Conservation (phyloP, 495 filamentous ascomycete genomes). For the Elaphomyces granulatus region DNA sequence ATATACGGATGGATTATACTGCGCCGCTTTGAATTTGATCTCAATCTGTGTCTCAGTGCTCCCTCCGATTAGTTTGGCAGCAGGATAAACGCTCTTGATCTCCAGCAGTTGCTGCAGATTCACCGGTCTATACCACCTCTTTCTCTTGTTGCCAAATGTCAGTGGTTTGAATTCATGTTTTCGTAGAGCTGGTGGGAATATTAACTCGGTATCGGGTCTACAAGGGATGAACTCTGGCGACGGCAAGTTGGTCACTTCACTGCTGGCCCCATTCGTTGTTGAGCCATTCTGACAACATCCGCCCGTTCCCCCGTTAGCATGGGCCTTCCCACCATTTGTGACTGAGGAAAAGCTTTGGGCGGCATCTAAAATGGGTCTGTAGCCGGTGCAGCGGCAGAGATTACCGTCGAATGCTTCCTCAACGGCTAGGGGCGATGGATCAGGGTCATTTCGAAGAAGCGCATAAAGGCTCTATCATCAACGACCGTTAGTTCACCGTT, state of each 20-base stretch:
- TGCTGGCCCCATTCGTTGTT: conserved; percentile 1
- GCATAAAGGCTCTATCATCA: conserved; percentile 13
- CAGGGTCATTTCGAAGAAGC: conserved; percentile 58
- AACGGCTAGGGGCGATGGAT: conserved; percentile 57
- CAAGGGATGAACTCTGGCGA: conserved; percentile 70
- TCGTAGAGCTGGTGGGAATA: conserved; percentile 73
- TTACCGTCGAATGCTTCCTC: conserved; percentile 94
- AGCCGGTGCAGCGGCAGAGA: conserved; percentile 89
- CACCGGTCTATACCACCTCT: conserved; percentile 84
- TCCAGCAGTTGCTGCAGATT: conserved; percentile 77
- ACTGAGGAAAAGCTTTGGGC: conserved; percentile 33
- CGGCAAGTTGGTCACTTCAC: neutral
- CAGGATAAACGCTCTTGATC: conserved; percentile 74
- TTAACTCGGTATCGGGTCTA: conserved; percentile 82
- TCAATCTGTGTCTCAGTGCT: conserved; percentile 97
- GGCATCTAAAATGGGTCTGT: conserved; percentile 85
- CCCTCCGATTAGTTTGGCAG: conserved; percentile 87
- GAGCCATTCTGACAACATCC: conserved; percentile 25
- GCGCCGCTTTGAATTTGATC: conserved; percentile 92
- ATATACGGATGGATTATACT: conserved; percentile 80
- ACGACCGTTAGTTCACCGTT: neutral
- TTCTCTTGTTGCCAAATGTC: conserved; percentile 85
- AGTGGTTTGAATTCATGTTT: conserved; percentile 73
- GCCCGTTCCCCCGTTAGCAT: conserved; percentile 34
- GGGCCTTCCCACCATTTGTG: conserved; percentile 29